Evolutionary conservation across 1,284 basidiomycete genomes (phyloP), one percentile per base, ranked within the genome.

Genomic region (Pyrrhoderma noxium): DNA sequence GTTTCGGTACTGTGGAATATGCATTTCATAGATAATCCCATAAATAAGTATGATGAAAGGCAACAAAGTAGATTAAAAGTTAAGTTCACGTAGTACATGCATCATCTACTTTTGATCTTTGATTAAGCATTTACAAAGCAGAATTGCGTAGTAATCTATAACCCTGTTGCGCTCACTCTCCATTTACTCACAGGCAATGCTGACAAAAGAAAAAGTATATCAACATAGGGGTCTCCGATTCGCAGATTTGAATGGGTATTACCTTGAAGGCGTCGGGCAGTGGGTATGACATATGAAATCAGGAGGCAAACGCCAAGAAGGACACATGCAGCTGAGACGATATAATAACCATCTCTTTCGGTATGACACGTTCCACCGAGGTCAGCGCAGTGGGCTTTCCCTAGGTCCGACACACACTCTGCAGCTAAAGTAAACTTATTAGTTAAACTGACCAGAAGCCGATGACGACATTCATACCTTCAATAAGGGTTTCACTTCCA

Each of bases 291-390:
- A 64, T 85, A 93, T 35, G 74, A 70, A 21, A 93, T 58, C 37
- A 98, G 72, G 56, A 93, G 75, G 1, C 82, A 55, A 3, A 83
- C 73, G 3, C 93, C 93, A 39, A 93, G 69, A 3, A 69, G 64
- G 55, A 98, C 74, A 68, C 94, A 98, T 18, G 93, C 64, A 5
- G 70, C 79, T 19, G 85, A 89, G 51, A 95, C 84, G 58, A 83
- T 79, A 67, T 93, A 99, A 68, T 96, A 99, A 1, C 96, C 95
- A 65, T 99, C 96, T 25, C 79, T 77, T 63, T 89, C 80, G 1
- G 86, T 89, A 45, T 85, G 68, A 67, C 96, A 99, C 43, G 74
- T 67, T 1, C 96, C 95, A 9, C 79, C 84, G 23, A 89, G 72
- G 1, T 83, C 79, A 8, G 75, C 70, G 67, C 96, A 99, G 1